Conservation (phyloP, 257 asterid species). For the Nemophila menziesii region DNA sequence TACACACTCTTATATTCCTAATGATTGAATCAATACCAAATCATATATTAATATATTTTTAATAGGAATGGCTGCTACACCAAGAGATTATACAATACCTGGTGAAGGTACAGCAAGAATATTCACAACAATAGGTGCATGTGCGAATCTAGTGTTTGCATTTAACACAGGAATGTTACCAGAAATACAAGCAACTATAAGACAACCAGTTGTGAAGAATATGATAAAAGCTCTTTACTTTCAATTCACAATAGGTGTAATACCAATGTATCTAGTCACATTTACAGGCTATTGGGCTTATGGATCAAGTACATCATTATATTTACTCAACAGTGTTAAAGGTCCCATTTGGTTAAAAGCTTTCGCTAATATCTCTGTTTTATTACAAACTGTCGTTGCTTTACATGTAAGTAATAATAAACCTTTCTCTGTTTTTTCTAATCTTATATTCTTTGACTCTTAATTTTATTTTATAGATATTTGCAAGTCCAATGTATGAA, state of each 20-base stretch:
- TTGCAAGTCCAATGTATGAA: constrained; percentile 99
- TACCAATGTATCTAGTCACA: constrained; percentile 9
- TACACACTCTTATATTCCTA: constrained; percentile 6
- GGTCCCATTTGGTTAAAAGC: constrained; percentile 8
- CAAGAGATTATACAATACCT: constrained; percentile 60
- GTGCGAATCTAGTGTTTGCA: constrained; percentile 80
- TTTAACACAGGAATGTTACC: constrained; percentile 46
- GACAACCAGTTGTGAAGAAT: constrained; percentile 17
- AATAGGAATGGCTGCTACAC: constrained; percentile 27
- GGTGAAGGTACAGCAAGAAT: constrained; percentile 37
- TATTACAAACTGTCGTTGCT: constrained; percentile 6
- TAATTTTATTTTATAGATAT: constrained; percentile 36
- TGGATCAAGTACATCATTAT: constrained; percentile 4
- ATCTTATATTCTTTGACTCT: too few relatives aligned
- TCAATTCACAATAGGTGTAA: constrained; percentile 9
- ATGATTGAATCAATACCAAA: neutral
- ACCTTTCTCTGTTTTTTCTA: neutral
- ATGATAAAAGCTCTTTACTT: constrained; percentile 26
- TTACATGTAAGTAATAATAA: constrained; percentile 21
- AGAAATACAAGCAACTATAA: constrained; percentile 22
- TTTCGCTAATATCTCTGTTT: constrained; percentile 4
- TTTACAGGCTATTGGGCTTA: constrained; percentile 11
- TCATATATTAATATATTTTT: neutral
- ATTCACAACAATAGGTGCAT: constrained; percentile 68
- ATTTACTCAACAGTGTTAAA: constrained; percentile 9